Percentiles rank a stretch among this genome's conserved stretches.
These are phyloP conservation scores for Xylaria sp. DNA, from an alignment of 2,329 filamentous ascomycete species.

Conservation along the genomic window DNA sequence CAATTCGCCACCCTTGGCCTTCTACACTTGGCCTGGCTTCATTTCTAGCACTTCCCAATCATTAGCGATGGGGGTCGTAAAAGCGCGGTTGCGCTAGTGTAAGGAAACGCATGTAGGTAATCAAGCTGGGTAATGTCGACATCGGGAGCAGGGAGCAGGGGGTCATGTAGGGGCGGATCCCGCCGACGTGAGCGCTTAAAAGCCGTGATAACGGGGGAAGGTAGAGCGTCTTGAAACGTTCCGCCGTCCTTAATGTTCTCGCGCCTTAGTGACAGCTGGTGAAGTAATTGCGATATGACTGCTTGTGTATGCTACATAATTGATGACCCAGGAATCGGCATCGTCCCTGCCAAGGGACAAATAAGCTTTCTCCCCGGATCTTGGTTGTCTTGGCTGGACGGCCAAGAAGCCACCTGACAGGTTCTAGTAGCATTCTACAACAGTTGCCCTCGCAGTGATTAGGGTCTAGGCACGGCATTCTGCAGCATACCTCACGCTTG, in stretches of 20 bases:
- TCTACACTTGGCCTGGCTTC: slow-evolving; percentile 36
- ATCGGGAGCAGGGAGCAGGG: slow-evolving; percentile 17
- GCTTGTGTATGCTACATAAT: background rate
- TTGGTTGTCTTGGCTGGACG: slow-evolving; percentile 26
- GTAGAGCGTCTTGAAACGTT: slow-evolving; percentile 5
- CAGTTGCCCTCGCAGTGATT: background rate
- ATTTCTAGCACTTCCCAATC: slow-evolving; percentile 19
- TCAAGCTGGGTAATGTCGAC: slow-evolving; percentile 25
- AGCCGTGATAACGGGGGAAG: slow-evolving; percentile 11
- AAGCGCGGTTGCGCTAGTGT: slow-evolving; percentile 8
- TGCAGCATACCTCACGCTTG: slow-evolving; percentile 21
- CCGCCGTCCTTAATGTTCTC: background rate
- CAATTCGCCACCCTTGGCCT: slow-evolving; percentile 27
- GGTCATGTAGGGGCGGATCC: slow-evolving; percentile 25
- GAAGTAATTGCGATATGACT: background rate
- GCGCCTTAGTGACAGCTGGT: background rate
- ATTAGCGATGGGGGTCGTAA: background rate
- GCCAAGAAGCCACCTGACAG: slow-evolving; percentile 22
- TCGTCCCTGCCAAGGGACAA: slow-evolving; percentile 31
- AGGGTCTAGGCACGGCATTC: slow-evolving; percentile 21
- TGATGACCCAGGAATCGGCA: background rate
- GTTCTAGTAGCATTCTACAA: slow-evolving; percentile 10
- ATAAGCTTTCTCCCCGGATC: slow-evolving; percentile 32
- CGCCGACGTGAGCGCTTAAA: slow-evolving; percentile 26
- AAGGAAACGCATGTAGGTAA: slow-evolving; percentile 8